Percentiles rank a stretch among this genome's conserved stretches.
phyloP scores from a whole-genome alignment of 106 monocot genomes.

The Dendrobium nobile region DNA sequence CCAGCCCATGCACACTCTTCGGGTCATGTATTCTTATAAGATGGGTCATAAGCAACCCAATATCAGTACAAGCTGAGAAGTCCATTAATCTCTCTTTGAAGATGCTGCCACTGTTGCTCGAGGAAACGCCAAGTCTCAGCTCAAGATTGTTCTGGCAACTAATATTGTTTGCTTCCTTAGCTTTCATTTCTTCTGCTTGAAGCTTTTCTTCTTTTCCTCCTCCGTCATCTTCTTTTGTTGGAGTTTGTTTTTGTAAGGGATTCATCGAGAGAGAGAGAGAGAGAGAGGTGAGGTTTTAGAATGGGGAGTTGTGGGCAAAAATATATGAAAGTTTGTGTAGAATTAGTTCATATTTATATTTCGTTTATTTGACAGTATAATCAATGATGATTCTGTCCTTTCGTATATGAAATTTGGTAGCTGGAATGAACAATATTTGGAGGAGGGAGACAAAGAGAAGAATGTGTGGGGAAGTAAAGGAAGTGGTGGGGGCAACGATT shows the following conservation, averaged over 20 bases:
- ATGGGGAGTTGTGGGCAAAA: neutral
- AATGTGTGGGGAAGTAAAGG: no score
- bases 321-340: neutral
- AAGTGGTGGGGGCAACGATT: no score
- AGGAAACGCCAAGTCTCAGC: constrained; percentile 43
- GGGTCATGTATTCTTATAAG: no score
- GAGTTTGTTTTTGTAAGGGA: neutral
- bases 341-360: neutral
- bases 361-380: no score
- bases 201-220: neutral
- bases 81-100: neutral
- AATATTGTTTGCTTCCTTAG: constrained; percentile 5
- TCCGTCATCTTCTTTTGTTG: constrained; percentile 12
- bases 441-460: no score
- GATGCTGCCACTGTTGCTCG: neutral
- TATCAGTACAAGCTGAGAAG: neutral
- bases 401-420: no score
- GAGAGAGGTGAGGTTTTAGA: neutral
- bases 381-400: no score
- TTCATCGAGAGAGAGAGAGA: neutral
- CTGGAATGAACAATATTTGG: no score
- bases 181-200: neutral
- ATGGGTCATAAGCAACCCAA: neutral
- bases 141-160: constrained; percentile 21
- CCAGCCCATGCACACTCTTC: no score